These are phyloP conservation scores for Parsonsia alboflavescens DNA, from an alignment of 257 asterid genomes.

Conservation along the genomic window DNA sequence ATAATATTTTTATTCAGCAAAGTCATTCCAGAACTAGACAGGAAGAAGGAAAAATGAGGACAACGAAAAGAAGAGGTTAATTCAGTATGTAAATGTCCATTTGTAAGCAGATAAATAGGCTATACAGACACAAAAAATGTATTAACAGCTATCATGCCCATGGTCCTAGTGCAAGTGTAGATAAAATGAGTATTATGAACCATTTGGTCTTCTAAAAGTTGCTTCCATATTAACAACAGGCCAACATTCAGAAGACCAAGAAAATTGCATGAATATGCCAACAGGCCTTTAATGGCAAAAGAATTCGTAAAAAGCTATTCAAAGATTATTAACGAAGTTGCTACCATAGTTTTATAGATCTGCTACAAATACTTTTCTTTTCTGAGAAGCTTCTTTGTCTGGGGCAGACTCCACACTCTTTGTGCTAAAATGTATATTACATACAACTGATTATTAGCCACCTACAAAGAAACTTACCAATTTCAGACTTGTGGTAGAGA, in stretches of 20 bases:
- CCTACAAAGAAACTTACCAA: constrained; percentile 51
- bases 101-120: too few species aligned
- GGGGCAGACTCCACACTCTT: background rate
- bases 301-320: background rate
- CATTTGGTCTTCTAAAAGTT: background rate
- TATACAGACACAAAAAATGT: too few species aligned
- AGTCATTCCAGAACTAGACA: background rate
- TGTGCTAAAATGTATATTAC: background rate
- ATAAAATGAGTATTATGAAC: background rate
- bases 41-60: background rate
- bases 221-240: background rate
- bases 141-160: too few species aligned
- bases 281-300: background rate
- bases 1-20: background rate
- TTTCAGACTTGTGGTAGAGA: constrained; percentile 51
- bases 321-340: background rate
- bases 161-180: too few species aligned
- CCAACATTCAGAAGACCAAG: background rate
- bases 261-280: background rate
- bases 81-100: background rate
- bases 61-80: background rate
- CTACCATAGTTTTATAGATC: too few species aligned
- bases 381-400: background rate
- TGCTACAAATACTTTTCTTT: background rate
- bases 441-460: constrained; percentile 4